These are phyloP conservation scores for Suillus luteus DNA, from an alignment of 768 basidiomycete species.

Conservation along the genomic window DNA sequence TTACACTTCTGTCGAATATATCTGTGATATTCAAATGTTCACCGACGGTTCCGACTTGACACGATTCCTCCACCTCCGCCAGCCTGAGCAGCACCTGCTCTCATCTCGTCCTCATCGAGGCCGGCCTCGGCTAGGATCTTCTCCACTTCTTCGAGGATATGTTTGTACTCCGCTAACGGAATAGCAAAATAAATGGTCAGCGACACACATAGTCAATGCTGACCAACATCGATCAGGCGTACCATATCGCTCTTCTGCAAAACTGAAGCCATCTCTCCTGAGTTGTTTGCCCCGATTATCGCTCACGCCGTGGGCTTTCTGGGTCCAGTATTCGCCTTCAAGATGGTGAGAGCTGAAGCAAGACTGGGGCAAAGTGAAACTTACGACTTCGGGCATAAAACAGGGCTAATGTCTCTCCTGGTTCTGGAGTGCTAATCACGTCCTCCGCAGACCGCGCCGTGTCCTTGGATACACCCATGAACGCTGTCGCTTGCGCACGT, in stretches of 20 bases:
- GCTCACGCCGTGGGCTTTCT: conserved; percentile 58
- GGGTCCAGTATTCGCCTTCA: conserved; percentile 80
- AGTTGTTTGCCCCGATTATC: conserved; percentile 78
- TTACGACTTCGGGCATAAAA: conserved; percentile 83
- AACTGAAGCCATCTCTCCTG: conserved; percentile 72
- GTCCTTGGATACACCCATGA: conserved; percentile 66
- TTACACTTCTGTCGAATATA: not conserved
- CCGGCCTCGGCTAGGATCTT: conserved; percentile 83
- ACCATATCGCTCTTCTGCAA: conserved; percentile 78
- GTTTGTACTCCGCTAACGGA: conserved; percentile 73
- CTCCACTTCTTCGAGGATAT: conserved; percentile 79
- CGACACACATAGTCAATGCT: conserved; percentile 5
- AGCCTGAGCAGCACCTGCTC: conserved; percentile 41
- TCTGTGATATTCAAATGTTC: not conserved
- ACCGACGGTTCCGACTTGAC: conserved; percentile 51
- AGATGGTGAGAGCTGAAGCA: not conserved
- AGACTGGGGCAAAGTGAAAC: conserved; percentile 26
- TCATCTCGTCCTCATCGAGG: conserved; percentile 81
- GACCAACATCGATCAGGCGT: conserved; percentile 24
- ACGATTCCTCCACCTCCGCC: not conserved
- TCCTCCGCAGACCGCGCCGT: conserved; percentile 65
- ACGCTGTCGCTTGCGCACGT: conserved; percentile 45
- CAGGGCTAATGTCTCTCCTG: conserved; percentile 79
- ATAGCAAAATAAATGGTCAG: not conserved
- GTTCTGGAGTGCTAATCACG: conserved; percentile 73